Conservation (phyloP, 306 rosid genomes). For the Malus sieversii region DNA sequence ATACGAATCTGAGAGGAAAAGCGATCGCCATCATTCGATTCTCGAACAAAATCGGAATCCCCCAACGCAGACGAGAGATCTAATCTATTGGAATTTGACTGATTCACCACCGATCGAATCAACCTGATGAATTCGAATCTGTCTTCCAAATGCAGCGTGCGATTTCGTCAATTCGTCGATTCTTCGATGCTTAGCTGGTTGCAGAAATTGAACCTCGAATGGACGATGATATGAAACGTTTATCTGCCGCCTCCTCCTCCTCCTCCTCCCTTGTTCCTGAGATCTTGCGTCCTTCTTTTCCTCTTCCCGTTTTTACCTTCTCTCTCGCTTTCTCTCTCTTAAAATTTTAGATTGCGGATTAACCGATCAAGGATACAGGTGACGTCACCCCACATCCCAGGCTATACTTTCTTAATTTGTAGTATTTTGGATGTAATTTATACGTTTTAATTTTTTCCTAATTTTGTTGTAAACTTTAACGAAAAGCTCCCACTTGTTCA, state of each 20-base stretch:
- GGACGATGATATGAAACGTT: not conserved
- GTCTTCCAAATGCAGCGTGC: not conserved
- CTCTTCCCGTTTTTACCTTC: not conserved
- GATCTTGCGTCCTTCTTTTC: slow-evolving; percentile 3
- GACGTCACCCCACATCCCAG: not conserved
- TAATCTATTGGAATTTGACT: not conserved
- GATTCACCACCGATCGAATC: not conserved
- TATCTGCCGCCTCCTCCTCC: not conserved
- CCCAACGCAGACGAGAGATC: not conserved
- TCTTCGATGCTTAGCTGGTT: not conserved
- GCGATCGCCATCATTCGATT: not conserved
- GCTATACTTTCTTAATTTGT: not conserved
- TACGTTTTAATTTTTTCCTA: not conserved
- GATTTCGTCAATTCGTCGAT: not conserved
- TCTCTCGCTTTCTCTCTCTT: not conserved
- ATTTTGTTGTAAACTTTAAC: not conserved
- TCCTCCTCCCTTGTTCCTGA: slow-evolving; percentile 23
- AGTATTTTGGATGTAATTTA: not conserved
- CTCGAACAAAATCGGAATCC: not conserved
- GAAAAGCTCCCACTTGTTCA: too few species aligned
- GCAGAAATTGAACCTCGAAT: not conserved
- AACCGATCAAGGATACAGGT: not conserved
- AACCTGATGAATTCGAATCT: not conserved
- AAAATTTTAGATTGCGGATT: not conserved
- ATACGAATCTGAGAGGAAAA: not conserved